Conservation (phyloP, 148 eudicot species). For the Limonium bicolor region DNA sequence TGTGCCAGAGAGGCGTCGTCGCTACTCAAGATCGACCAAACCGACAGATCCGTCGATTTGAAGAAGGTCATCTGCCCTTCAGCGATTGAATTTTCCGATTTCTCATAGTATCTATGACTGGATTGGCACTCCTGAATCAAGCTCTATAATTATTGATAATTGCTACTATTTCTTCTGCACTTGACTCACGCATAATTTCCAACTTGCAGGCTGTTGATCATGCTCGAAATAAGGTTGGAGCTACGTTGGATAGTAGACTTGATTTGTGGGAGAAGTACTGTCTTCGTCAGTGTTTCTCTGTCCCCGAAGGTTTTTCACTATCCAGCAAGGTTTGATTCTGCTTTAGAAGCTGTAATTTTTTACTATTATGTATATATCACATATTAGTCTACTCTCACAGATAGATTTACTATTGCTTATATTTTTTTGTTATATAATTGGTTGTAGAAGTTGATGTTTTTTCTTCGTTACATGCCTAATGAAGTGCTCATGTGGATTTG, state of each 20-base stretch:
- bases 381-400: too few species aligned
- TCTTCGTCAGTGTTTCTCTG: conserved; percentile 41
- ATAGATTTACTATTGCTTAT: too few species aligned
- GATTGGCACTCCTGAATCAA: background rate
- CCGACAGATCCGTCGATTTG: conserved; percentile 43
- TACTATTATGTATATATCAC: too few species aligned
- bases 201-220: conserved; percentile 37
- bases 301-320: conserved; percentile 53
- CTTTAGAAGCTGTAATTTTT: too few species aligned
- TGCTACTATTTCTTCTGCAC: background rate
- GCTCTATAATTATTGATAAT: background rate
- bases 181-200: background rate
- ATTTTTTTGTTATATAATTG: too few species aligned
- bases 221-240: conserved; percentile 27
- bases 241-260: conserved; percentile 39
- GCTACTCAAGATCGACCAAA: conserved; percentile 28
- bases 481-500: too few species aligned
- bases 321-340: conserved; percentile 16
- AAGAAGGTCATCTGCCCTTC: conserved; percentile 19
- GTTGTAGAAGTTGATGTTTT: too few species aligned
- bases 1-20: conserved; percentile 49
- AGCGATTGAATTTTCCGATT: background rate
- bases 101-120: background rate
- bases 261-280: conserved; percentile 67
- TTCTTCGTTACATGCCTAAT: too few species aligned